Evolutionary conservation across 345 rosid genomes (phyloP).

Genomic region (Populus tremula): DNA sequence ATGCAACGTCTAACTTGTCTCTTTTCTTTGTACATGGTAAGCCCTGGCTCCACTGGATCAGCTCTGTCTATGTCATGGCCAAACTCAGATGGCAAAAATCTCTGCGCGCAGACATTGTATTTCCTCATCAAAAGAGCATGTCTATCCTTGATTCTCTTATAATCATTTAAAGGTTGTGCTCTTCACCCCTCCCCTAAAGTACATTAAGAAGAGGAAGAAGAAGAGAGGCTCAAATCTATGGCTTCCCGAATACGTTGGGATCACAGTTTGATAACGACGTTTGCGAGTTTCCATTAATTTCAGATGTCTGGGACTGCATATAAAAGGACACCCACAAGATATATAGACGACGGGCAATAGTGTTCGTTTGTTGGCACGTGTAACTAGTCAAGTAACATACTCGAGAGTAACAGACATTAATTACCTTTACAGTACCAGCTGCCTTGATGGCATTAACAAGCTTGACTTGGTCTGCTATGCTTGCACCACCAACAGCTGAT

Average conservation of each 20-base stretch:
- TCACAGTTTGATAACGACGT: no score
- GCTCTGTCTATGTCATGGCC: constrained; percentile 41
- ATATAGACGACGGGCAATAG: no score
- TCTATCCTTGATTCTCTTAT: background rate
- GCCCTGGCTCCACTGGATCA: constrained; percentile 40
- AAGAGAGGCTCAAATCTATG: no score
- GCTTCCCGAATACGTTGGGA: no score
- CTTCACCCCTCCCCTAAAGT: no score
- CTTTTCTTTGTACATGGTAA: constrained; percentile 31
- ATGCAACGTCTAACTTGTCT: constrained; percentile 30
- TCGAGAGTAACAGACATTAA: background rate
- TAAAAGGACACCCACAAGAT: no score
- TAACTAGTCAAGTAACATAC: no score
- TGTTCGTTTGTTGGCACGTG: no score
- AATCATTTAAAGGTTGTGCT: no score
- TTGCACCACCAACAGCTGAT: constrained; percentile 32
- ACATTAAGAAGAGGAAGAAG: no score
- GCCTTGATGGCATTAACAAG: constrained; percentile 29
- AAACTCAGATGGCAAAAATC: constrained; percentile 39
- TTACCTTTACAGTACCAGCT: constrained; percentile 28
- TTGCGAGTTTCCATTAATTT: no score
- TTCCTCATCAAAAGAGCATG: background rate
- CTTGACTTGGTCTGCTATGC: constrained; percentile 23
- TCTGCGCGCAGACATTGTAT: constrained; percentile 1
- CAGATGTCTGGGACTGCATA: no score